Base-by-base conservation (phyloP, 202 grass and related monocot genomes). In the Musa balbisiana region DNA sequence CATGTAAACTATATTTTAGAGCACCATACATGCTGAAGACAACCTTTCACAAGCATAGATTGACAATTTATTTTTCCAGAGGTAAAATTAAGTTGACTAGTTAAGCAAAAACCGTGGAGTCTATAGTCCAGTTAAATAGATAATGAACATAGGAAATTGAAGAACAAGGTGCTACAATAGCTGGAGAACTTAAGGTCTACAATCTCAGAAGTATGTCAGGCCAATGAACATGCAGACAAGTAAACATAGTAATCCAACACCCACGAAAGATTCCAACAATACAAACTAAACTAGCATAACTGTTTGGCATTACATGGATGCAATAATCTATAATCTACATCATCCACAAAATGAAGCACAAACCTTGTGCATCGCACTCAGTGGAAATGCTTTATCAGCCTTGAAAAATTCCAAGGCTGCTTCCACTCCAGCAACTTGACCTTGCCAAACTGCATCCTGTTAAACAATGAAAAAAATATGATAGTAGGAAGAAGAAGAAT, bases 401-500 rank as follows among this genome's bases (percentile, higher is more conserved):
- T 91, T 93, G 73, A 97, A 97, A 75, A 89, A 97, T 74, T 86
- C 70, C 73, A 89, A n/a, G 22, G 94, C 94, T 52, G 90, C 88
- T 76, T 92, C 87, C 51, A 85, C 83, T 86, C 91, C 94, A 69
- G 94, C 90, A 86, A 83, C 79, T 77, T 87, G 85, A 71, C 94
- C 94, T 89, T 98, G 86, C 94, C 94, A 98, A 78, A 82, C 58
- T 76, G 85, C 84, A 85, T 92, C 90, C 93, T 97, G 51, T 20
- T 33, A 17, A 65, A 63, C 24, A 73, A 16, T 14, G 3, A 53
- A 69, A 21, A 16, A n/a, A 17, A 10, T 24, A 16, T 52, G 22
- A 50, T 14, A 50, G 29, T 17, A 70, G 51, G 19, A 11, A 10
- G 12, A 21, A 51, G 51, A 50, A 9, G 43, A 51, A 51, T 58